These are phyloP conservation scores for Debaryomyces prosopidis DNA, from an alignment of 805 yeast genomes.

Conservation along the genomic window DNA sequence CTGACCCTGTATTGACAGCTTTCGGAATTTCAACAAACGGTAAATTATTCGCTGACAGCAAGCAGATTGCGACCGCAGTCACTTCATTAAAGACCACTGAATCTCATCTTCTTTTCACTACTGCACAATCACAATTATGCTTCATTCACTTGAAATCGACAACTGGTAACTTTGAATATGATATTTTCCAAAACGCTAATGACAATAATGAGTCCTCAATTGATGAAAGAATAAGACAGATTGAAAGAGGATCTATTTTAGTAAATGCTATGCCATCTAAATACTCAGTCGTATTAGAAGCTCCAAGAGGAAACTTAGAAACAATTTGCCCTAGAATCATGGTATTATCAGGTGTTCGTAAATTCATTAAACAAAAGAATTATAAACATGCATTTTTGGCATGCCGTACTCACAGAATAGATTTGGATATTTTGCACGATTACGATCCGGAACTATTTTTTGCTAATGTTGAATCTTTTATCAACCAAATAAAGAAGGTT, in stretches of 20 bases:
- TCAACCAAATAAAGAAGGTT: conserved; percentile 66
- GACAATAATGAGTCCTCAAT: conserved; percentile 21
- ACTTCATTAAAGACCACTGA: conserved; percentile 80
- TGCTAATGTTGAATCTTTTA: conserved; percentile 62
- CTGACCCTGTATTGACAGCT: conserved; percentile 31
- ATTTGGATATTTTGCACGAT: conserved; percentile 86
- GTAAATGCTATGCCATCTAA: conserved; percentile 80
- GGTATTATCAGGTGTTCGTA: conserved; percentile 82
- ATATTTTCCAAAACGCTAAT: conserved; percentile 29
- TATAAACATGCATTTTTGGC: conserved; percentile 75
- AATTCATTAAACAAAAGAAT: conserved; percentile 54
- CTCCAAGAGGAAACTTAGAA: conserved; percentile 95
- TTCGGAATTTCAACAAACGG: conserved; percentile 81
- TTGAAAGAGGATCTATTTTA: conserved; percentile 89
- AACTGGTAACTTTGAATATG: conserved; percentile 30
- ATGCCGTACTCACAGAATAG: conserved; percentile 90
- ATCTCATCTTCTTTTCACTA: conserved; percentile 74
- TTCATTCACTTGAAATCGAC: conserved; percentile 67
- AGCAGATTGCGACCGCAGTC: conserved; percentile 66
- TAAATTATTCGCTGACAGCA: conserved; percentile 63
- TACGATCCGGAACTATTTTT: conserved; percentile 73
- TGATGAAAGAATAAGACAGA: conserved; percentile 85
- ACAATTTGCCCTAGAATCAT: conserved; percentile 91
- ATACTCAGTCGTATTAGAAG: conserved; percentile 82
- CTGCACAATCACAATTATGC: conserved; percentile 81